A percentile compares a stretch with the other conserved stretches of the same genome.
Conservation (phyloP, 805 yeast species). For the Kuraishia cidri region DNA sequence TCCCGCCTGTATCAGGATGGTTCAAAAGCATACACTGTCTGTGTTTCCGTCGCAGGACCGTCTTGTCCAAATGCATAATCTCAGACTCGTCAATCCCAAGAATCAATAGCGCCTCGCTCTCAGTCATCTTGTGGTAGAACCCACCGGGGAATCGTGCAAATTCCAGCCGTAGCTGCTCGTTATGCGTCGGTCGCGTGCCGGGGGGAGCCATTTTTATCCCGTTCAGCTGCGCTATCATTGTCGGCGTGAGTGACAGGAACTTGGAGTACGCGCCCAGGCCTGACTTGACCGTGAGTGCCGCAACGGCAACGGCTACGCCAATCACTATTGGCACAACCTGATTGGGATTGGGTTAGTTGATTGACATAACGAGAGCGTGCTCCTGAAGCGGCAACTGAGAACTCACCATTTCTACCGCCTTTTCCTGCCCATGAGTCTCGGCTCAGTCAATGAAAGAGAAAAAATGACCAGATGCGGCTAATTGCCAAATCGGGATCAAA, state of each 20-base stretch:
- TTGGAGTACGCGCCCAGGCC: conserved; percentile 21
- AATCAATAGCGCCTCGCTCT: conserved; percentile 61
- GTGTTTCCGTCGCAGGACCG: conserved; percentile 59
- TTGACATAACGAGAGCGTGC: too few relatives aligned
- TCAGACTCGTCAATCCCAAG: conserved; percentile 45
- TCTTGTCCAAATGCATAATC: conserved; percentile 35
- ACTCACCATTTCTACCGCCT: too few relatives aligned
- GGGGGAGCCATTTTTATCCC: conserved; percentile 19
- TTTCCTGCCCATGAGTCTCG: too few relatives aligned
- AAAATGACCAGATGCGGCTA: too few relatives aligned
- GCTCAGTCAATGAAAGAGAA: too few relatives aligned
- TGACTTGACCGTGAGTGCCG: conserved; percentile 37
- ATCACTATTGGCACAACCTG: conserved; percentile 41
- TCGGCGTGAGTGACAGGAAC: conserved; percentile 20
- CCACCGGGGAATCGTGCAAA: conserved; percentile 47
- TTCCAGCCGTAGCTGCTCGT: conserved; percentile 11
- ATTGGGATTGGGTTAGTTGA: not conserved
- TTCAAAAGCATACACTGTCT: conserved; percentile 70
- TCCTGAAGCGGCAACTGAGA: too few relatives aligned
- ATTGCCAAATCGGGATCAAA: too few relatives aligned
- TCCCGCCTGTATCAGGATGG: conserved; percentile 89
- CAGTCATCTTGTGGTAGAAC: conserved; percentile 56
- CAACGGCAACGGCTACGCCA: conserved; percentile 45
- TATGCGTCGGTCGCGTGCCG: conserved; percentile 5
- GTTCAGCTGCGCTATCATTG: conserved; percentile 29